phyloP scores from a whole-genome alignment of 1,284 basidiomycete genomes.

The Somion occarium region DNA sequence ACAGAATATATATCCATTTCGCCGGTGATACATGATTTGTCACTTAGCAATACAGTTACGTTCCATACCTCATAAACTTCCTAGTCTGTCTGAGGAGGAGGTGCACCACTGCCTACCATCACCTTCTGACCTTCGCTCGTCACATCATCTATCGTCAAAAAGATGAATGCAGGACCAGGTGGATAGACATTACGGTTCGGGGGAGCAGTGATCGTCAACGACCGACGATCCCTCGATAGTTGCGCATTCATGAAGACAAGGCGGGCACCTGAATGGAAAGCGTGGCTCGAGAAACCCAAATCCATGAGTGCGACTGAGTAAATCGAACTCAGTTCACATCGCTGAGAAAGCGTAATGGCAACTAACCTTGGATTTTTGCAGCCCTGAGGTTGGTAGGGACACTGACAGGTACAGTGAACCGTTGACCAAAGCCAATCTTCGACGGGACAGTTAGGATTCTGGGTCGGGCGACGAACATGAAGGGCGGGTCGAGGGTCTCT shows the following conservation, averaged over 20 bases:
- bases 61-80: too few relatives aligned
- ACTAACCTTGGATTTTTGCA: slow-evolving; percentile 31
- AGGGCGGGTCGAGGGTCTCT: slow-evolving; percentile 45
- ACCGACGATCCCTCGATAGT: slow-evolving; percentile 30
- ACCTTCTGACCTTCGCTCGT: slow-evolving; percentile 39
- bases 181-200: slow-evolving; percentile 43
- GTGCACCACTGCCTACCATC: slow-evolving; percentile 39
- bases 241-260: slow-evolving; percentile 41
- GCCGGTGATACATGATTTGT: too few relatives aligned
- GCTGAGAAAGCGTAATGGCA: neutral
- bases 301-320: neutral
- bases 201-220: slow-evolving; percentile 38
- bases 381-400: slow-evolving; percentile 27
- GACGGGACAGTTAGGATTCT: slow-evolving; percentile 30
- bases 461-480: slow-evolving; percentile 35
- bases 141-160: slow-evolving; percentile 43
- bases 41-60: too few relatives aligned
- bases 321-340: neutral
- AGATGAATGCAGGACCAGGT: slow-evolving; percentile 46
- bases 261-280: slow-evolving; percentile 40
- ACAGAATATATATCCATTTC: too few relatives aligned
- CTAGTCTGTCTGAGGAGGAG: too few relatives aligned
- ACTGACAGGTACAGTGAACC: slow-evolving; percentile 32
- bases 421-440: slow-evolving; percentile 36
- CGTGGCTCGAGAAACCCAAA: too few relatives aligned